Base-by-base conservation (phyloP, 1,284 basidiomycete species). In the Ustilago tritici region DNA sequence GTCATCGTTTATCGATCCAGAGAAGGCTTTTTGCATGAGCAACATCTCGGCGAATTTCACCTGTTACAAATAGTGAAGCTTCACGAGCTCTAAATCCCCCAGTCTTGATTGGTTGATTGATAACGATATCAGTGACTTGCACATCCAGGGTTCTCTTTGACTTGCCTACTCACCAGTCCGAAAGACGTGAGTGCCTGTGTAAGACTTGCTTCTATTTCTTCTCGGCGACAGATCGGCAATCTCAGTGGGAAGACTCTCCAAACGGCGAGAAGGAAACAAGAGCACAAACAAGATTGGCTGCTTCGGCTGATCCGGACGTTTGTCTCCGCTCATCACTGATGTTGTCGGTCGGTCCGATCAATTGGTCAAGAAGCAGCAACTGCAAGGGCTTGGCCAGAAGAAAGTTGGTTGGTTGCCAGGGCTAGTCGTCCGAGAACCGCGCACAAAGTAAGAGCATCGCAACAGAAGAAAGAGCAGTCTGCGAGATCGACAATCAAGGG, bases 1-100 rank as follows among this genome's bases (percentile, higher is more conserved):
- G 52, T 35, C 34, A 15, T 35, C 54, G 63, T 47, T 72, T 72
- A 72, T 72, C 70, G 70, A 72, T 72, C 61, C 28, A 50, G 23
- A 50, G 23, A 32, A 31, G 50, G 15, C 40, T 41, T 31, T 56
- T 34, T 54, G 46, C 67, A 43, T 56, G 49, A 60, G 41, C 47
- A 56, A 65, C 56, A 55, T 65, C 36, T 38, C 54, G 61, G 59
- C 34, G 49, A 54, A 54, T 54, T 61, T 52, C 23, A 46, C 36
- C 28, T 40, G 43, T 52, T 46, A 41, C 58, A 49, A 66, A 59
- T 35, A 46, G 41, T 59, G 38, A 52, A 52, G 49, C 52, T 50
- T 49, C 59, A 23, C 43, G 52, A 66, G 69, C 60, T 64, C 43
- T 54, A 53, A 35, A 55, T 61, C 23, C 28, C 56, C 41, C n/a